Evolutionary conservation across 768 basidiomycete species (phyloP).

Genomic region (Termitomyces sp.): DNA sequence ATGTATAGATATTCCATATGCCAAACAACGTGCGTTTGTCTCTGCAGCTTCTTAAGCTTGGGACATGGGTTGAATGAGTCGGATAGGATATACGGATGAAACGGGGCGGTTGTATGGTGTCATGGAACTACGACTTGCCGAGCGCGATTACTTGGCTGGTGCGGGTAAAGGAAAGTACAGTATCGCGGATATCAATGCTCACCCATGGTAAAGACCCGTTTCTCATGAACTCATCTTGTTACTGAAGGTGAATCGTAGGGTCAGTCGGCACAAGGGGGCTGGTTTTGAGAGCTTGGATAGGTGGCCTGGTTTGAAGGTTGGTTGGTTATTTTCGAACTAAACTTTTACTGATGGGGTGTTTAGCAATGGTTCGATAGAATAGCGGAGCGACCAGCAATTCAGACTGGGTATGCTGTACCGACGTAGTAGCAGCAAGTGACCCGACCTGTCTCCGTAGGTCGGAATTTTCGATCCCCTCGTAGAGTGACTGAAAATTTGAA

Average conservation of each 20-base stretch:
- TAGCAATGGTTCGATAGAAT: conserved; percentile 23
- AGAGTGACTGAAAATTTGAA: too few relatives aligned
- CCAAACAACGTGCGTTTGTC: conserved; percentile 8
- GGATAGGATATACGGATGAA: conserved; percentile 40
- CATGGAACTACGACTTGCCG: conserved; percentile 39
- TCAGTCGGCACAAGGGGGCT: conserved; percentile 22
- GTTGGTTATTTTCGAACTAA: conserved; percentile 3
- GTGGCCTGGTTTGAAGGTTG: conserved; percentile 35
- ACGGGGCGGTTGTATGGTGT: conserved; percentile 45
- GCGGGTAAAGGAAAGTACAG: conserved; percentile 25
- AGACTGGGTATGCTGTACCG: conserved; percentile 18
- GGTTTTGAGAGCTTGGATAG: conserved; percentile 31
- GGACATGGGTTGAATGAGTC: background rate
- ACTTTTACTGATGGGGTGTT: background rate
- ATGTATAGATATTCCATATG: conserved; percentile 16
- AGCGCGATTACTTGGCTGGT: conserved; percentile 43
- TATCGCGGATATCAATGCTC: conserved; percentile 38
- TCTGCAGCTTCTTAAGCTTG: background rate
- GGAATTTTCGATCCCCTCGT: too few relatives aligned
- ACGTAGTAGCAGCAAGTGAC: too few relatives aligned
- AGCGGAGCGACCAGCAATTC: conserved; percentile 18
- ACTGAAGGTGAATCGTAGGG: conserved; percentile 24
- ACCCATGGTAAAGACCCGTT: conserved; percentile 19
- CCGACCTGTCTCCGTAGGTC: too few relatives aligned
- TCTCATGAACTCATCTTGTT: background rate